A percentile compares a stretch with the other conserved stretches of the same genome.
Conservation (phyloP, 257 asterid species). For the Solanum pinnatisectum region DNA sequence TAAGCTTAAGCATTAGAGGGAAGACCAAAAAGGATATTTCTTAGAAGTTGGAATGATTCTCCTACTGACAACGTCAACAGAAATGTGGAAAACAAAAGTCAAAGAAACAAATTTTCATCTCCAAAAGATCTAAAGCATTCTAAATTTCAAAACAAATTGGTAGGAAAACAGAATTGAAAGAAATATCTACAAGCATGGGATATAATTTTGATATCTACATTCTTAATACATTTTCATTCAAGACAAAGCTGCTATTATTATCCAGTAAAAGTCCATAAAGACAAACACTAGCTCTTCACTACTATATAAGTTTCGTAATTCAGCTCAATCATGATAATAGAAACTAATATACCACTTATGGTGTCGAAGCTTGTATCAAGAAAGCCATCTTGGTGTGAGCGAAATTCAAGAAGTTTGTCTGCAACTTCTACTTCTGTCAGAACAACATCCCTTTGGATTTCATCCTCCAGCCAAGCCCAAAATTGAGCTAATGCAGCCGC, state of each 20-base stretch:
- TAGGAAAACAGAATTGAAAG: background rate
- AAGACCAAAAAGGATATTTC: background rate
- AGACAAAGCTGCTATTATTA: background rate
- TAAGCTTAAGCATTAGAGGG: background rate
- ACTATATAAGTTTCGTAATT: background rate
- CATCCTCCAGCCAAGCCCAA: conserved; percentile 95
- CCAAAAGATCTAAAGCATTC: background rate
- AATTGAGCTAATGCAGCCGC: conserved; percentile 93
- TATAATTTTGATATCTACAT: background rate
- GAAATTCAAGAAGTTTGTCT: conserved; percentile 79
- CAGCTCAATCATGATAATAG: background rate
- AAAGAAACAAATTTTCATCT: background rate
- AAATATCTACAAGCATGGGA: background rate
- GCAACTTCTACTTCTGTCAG: conserved; percentile 84
- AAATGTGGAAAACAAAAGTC: background rate
- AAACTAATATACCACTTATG: conserved; percentile 67
- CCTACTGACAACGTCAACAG: background rate
- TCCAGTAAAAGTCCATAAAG: background rate
- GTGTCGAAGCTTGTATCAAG: conserved; percentile 92
- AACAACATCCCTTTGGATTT: conserved; percentile 36
- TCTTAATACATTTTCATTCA: background rate
- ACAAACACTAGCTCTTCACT: background rate
- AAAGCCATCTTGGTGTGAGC: conserved; percentile 78
- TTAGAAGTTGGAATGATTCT: background rate
- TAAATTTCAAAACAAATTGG: background rate